Percentiles rank a stretch among this genome's conserved stretches.
phyloP scores from a whole-genome alignment of 2,329 filamentous ascomycete species.

The Xylaria sp. region DNA sequence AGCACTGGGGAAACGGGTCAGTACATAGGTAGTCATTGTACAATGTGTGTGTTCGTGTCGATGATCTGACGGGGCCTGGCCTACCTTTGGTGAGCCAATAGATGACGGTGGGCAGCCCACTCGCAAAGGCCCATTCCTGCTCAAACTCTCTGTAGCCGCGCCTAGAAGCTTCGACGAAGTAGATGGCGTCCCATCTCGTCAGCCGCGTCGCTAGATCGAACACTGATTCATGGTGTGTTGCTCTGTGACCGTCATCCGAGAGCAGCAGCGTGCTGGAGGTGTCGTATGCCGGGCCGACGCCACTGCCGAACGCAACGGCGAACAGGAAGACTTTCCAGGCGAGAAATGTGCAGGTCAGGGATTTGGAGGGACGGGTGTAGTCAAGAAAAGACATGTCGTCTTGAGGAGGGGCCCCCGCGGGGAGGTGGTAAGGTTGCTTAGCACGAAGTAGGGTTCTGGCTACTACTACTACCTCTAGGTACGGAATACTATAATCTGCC shows the following conservation, averaged over 20 bases:
- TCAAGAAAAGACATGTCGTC: constrained; percentile 23
- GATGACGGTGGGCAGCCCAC: constrained; percentile 41
- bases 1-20: constrained; percentile 21
- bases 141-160: constrained; percentile 62
- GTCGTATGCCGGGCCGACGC: constrained; percentile 63
- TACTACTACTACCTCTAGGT: background rate
- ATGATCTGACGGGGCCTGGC: background rate
- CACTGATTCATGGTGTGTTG: constrained; percentile 29
- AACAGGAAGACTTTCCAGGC: constrained; percentile 65
- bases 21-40: background rate
- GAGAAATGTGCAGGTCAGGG: constrained; percentile 43
- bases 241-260: constrained; percentile 39
- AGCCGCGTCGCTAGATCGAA: constrained; percentile 49
- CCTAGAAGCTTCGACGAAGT: constrained; percentile 60
- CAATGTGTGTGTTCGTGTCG: background rate
- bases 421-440: background rate
- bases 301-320: constrained; percentile 49
- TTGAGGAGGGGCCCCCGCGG: background rate
- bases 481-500: background rate
- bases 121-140: constrained; percentile 80
- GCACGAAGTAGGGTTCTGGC: background rate
- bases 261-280: constrained; percentile 63
- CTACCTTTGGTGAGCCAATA: constrained; percentile 34
- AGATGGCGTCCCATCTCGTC: constrained; percentile 76
- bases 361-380: constrained; percentile 17